phyloP scores from a whole-genome alignment of 2,329 filamentous ascomycete species.

The Diaporthe aspalathi region DNA sequence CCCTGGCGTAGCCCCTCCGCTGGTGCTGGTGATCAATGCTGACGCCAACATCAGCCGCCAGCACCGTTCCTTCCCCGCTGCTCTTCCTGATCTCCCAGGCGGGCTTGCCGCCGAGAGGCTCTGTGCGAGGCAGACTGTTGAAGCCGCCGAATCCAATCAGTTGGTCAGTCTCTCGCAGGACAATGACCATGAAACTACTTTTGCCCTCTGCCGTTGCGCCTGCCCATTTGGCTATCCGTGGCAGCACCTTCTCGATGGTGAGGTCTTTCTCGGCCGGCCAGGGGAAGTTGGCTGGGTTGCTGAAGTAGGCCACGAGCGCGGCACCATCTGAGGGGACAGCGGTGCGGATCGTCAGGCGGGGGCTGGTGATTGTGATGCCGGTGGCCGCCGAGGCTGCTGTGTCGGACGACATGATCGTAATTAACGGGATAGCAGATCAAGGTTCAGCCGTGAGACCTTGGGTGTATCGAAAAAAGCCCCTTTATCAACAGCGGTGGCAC shows the following conservation, averaged over 20 bases:
- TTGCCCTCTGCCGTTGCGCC: slow-evolving; percentile 36
- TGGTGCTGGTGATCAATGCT: slow-evolving; percentile 43
- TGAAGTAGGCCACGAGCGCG: slow-evolving; percentile 35
- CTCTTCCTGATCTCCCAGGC: slow-evolving; percentile 11
- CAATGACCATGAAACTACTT: slow-evolving; percentile 40
- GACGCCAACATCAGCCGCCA: slow-evolving; percentile 39
- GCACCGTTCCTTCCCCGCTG: neutral
- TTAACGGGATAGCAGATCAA: neutral
- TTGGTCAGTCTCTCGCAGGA: slow-evolving; percentile 36
- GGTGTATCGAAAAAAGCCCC: neutral
- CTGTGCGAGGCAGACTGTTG: slow-evolving; percentile 37
- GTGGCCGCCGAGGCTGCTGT: neutral
- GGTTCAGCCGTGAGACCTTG: neutral
- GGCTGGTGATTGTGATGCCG: slow-evolving; percentile 53
- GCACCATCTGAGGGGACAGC: slow-evolving; percentile 43
- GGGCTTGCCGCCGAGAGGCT: slow-evolving; percentile 27
- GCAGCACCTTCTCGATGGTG: slow-evolving; percentile 35
- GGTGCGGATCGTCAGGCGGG: slow-evolving; percentile 53
- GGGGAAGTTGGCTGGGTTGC: slow-evolving; percentile 40
- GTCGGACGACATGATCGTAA: slow-evolving; percentile 3
- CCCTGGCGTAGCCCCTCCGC: slow-evolving; percentile 42
- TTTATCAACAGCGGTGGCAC: neutral
- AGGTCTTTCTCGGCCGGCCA: slow-evolving; percentile 24
- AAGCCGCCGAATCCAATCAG: slow-evolving; percentile 41
- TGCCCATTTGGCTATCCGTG: slow-evolving; percentile 32